Conservation (phyloP, 768 basidiomycete species). For the Russula griseocarnosa region DNA sequence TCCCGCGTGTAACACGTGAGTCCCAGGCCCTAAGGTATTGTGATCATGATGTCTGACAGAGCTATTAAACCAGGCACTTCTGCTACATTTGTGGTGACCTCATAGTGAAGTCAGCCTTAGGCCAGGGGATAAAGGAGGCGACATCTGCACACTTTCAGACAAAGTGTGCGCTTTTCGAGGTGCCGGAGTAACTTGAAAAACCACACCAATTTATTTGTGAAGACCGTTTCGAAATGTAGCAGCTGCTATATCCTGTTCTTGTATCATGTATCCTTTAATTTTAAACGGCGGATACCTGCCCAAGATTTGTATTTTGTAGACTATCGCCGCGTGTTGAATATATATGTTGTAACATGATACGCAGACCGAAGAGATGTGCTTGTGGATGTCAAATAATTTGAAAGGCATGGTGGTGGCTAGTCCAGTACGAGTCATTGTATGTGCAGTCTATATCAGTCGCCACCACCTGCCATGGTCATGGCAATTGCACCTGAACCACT, state of each 20-base stretch:
- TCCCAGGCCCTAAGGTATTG: background rate
- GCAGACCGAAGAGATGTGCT: no score
- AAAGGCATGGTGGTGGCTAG: no score
- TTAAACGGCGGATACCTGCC: no score
- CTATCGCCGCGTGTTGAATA: background rate
- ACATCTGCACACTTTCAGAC: conserved; percentile 36
- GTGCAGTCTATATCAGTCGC: no score
- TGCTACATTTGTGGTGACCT: conserved; percentile 49
- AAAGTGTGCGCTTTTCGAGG: conserved; percentile 37
- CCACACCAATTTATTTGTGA: background rate
- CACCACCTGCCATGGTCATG: no score
- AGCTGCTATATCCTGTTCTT: background rate
- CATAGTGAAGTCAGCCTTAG: conserved; percentile 43
- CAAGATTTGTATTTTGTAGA: background rate
- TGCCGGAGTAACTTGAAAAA: conserved; percentile 20
- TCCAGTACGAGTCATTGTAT: no score
- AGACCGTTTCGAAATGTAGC: background rate
- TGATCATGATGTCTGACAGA: conserved; percentile 4
- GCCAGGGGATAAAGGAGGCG: conserved; percentile 33
- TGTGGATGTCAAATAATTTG: conserved; percentile 29
- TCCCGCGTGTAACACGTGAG: conserved; percentile 51
- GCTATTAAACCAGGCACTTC: conserved; percentile 40
- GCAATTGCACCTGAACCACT: no score
- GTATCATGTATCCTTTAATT: background rate
- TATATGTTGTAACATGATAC: background rate